Evolutionary conservation across 805 yeast genomes (phyloP).

Genomic region (Pichia nanzhaoensis): DNA sequence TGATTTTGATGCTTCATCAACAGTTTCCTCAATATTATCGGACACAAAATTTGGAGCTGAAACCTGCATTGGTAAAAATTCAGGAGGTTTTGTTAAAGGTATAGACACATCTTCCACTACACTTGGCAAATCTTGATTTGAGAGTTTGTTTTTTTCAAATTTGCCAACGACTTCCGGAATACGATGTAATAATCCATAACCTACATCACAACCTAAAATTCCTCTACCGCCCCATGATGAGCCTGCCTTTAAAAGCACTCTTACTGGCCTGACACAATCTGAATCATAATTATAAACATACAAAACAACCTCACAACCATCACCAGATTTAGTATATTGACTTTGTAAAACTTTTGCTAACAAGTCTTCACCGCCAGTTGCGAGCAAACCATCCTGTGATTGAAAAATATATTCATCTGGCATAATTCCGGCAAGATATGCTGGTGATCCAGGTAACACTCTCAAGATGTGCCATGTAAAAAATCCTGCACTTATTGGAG

Average conservation of each 20-base stretch:
- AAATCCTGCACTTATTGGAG: conserved; percentile 67
- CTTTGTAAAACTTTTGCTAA: conserved; percentile 60
- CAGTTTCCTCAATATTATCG: conserved; percentile 2
- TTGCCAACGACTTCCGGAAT: conserved; percentile 58
- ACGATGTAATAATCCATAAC: conserved; percentile 78
- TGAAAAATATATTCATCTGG: conserved; percentile 90
- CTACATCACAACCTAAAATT: conserved; percentile 88
- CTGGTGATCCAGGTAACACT: conserved; percentile 72
- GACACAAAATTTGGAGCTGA: conserved; percentile 7
- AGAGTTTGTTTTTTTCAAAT: conserved; percentile 9
- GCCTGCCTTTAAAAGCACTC: conserved; percentile 66
- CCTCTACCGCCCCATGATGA: conserved; percentile 81
- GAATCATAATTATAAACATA: conserved; percentile 86
- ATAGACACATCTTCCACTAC: background rate
- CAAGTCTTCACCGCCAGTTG: conserved; percentile 81
- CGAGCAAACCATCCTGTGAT: conserved; percentile 75
- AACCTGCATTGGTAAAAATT: conserved; percentile 7
- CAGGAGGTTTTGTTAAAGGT: conserved; percentile 6
- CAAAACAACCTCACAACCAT: conserved; percentile 33
- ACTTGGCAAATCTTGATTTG: conserved; percentile 18
- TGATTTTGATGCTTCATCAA: conserved; percentile 7
- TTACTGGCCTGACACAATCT: conserved; percentile 68
- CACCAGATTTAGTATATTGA: conserved; percentile 32
- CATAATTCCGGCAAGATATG: conserved; percentile 71
- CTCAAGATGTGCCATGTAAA: conserved; percentile 82